These are phyloP conservation scores for Diaporthe batatas DNA, from an alignment of 2,329 filamentous ascomycete species.

Conservation along the genomic window DNA sequence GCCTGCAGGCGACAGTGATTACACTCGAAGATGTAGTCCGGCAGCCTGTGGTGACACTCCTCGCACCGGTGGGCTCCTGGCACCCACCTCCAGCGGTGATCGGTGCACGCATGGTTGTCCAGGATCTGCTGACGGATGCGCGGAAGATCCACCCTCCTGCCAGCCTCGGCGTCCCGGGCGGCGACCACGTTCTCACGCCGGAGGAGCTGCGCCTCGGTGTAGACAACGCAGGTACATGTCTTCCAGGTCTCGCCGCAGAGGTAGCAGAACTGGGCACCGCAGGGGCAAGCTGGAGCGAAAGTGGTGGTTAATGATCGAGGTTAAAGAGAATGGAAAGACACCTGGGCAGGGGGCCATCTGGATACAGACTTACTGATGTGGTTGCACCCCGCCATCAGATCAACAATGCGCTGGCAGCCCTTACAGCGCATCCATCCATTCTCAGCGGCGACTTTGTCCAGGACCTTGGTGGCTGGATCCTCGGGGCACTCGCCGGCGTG, in stretches of 20 bases:
- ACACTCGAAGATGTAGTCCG: not conserved
- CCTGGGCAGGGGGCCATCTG: not conserved
- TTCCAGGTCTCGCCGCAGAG: not conserved
- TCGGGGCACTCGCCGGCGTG: not conserved
- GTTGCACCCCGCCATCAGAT: not conserved
- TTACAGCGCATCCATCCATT: not conserved
- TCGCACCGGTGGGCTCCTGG: not conserved
- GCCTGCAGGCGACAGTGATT: not conserved
- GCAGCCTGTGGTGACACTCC: not conserved
- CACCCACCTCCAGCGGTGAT: not conserved
- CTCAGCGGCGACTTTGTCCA: not conserved
- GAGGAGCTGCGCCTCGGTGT: not conserved
- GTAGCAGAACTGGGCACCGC: not conserved
- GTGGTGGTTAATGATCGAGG: not conserved
- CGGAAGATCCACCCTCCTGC: not conserved
- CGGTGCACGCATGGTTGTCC: not conserved
- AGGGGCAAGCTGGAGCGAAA: not conserved
- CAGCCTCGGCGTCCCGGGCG: not conserved
- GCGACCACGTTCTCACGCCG: not conserved
- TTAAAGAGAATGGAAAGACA: not conserved
- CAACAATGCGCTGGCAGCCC: not conserved
- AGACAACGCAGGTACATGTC: not conserved
- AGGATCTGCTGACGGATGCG: not conserved
- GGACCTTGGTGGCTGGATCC: not conserved
- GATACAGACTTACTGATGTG: not conserved